phyloP scores from a whole-genome alignment of 2,329 filamentous ascomycete species.

The Scorias spongiosa region DNA sequence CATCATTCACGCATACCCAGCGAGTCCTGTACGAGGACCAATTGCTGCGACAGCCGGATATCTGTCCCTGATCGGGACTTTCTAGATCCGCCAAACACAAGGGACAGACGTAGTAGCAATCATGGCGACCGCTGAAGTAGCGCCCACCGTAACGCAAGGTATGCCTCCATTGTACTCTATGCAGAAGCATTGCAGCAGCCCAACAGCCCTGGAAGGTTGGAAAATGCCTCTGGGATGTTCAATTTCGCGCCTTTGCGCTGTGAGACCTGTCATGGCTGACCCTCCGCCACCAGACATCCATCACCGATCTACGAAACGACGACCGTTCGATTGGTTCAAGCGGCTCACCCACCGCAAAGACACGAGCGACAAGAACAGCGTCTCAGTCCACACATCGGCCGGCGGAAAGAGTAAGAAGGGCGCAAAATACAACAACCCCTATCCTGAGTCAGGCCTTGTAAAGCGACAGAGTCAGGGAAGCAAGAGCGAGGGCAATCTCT shows the following conservation, averaged over 20 bases:
- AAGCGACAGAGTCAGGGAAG: constrained; percentile 21
- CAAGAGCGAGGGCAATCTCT: constrained; percentile 30
- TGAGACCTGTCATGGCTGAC: background rate
- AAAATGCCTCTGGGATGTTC: background rate
- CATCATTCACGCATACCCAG: too few species aligned
- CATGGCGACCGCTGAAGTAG: background rate
- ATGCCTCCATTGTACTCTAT: background rate
- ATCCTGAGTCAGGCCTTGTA: constrained; percentile 60
- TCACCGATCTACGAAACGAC: background rate
- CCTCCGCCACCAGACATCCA: background rate
- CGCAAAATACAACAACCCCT: constrained; percentile 65
- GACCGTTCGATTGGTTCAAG: background rate
- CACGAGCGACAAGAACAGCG: background rate
- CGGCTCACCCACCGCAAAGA: background rate
- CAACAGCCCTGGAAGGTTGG: too few species aligned
- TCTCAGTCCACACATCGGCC: background rate
- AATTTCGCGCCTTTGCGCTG: background rate
- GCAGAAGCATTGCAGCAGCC: too few species aligned
- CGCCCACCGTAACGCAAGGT: background rate
- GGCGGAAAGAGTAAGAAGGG: constrained; percentile 17
- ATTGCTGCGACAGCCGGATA: too few species aligned
- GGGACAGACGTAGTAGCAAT: background rate
- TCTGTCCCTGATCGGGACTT: too few species aligned
- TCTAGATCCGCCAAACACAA: too few species aligned
- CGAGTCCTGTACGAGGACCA: too few species aligned